phyloP scores from a whole-genome alignment of 2,329 filamentous ascomycete species.

The Grosmannia clavigera region DNA sequence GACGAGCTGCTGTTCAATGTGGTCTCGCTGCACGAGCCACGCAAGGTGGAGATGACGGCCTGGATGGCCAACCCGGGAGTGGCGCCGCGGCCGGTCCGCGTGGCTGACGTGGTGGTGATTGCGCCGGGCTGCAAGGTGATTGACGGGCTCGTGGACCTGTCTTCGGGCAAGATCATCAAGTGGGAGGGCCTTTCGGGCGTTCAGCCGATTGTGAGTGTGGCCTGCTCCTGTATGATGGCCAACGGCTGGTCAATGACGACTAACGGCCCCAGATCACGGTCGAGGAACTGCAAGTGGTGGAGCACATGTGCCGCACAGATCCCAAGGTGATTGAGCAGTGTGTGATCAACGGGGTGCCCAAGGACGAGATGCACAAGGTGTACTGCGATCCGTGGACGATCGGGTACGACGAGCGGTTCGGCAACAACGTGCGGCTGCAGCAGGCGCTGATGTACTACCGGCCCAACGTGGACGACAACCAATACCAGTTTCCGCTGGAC shows the following conservation, averaged over 20 bases:
- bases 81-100: constrained; percentile 50
- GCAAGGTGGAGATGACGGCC: constrained; percentile 69
- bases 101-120: constrained; percentile 77
- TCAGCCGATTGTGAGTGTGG: constrained; percentile 57
- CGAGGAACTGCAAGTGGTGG: constrained; percentile 76
- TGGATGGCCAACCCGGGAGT: constrained; percentile 59
- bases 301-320: constrained; percentile 63
- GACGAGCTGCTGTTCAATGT: constrained; percentile 73
- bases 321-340: constrained; percentile 87
- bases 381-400: constrained; percentile 97
- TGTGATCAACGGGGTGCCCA: constrained; percentile 65
- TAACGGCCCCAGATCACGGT: constrained; percentile 56
- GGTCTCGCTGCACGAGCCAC: constrained; percentile 71
- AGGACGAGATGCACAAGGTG: constrained; percentile 83
- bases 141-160: constrained; percentile 69
- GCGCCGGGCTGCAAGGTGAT: constrained; percentile 66
- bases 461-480: constrained; percentile 70
- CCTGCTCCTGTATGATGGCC: background rate
- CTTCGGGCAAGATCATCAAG: constrained; percentile 49
- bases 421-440: constrained; percentile 65
- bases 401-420: constrained; percentile 84
- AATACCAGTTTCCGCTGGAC: constrained; percentile 84
- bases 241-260: no score
- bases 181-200: constrained; percentile 68
- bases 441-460: constrained; percentile 95